A percentile compares a stretch with the other conserved stretches of the same genome.
Conservation (phyloP, 805 yeast species). For the Wickerhamomyces hampshirensis region DNA sequence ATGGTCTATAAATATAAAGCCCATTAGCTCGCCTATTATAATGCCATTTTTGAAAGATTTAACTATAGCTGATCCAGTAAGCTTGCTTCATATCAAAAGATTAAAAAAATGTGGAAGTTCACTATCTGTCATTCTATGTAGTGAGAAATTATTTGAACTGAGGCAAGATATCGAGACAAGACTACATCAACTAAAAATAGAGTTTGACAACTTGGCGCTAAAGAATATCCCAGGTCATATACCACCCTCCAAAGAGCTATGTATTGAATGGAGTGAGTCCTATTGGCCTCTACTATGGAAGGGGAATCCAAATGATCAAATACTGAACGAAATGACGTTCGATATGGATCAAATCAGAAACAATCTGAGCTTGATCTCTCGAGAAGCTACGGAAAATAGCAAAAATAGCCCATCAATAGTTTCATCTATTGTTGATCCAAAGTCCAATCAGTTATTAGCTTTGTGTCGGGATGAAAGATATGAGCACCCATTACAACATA, state of each 20-base stretch:
- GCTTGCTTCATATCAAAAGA: constrained; percentile 47
- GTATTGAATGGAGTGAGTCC: constrained; percentile 56
- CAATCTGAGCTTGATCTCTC: constrained; percentile 27
- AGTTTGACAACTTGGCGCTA: constrained; percentile 18
- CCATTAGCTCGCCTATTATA: constrained; percentile 28
- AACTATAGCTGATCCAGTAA: constrained; percentile 23
- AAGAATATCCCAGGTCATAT: constrained; percentile 49
- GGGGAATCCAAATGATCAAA: constrained; percentile 80
- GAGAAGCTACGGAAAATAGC: constrained; percentile 23
- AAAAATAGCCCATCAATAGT: constrained; percentile 39
- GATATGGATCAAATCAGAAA: constrained; percentile 40
- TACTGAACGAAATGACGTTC: constrained; percentile 48
- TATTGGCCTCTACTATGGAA: constrained; percentile 94
- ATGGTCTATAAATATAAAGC: constrained; percentile 45
- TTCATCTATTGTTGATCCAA: constrained; percentile 62
- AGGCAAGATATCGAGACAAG: constrained; percentile 20
- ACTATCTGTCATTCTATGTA: constrained; percentile 43
- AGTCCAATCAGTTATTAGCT: constrained; percentile 35
- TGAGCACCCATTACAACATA: constrained; percentile 59
- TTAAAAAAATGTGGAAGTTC: constrained; percentile 33
- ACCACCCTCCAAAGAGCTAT: constrained; percentile 70
- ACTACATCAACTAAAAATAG: constrained; percentile 14
- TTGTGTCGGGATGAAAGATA: constrained; percentile 36
- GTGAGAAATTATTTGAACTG: constrained; percentile 27
- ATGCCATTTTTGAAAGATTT: constrained; percentile 22